Percentiles rank a stretch among this genome's conserved stretches.
These are phyloP conservation scores for Cercis canadensis DNA, from an alignment of 306 rosid genomes.

Conservation along the genomic window DNA sequence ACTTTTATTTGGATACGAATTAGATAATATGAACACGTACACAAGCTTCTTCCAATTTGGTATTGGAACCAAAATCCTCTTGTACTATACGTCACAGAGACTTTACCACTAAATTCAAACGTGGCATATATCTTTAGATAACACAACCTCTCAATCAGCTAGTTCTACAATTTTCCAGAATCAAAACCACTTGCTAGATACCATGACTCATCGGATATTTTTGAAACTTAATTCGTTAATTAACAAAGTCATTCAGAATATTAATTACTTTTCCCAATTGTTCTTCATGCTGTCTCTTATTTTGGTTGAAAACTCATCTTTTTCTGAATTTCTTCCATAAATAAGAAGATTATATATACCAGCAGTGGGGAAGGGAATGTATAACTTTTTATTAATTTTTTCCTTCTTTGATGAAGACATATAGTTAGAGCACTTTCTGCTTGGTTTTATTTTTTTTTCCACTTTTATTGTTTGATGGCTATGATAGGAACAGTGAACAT, in stretches of 20 bases:
- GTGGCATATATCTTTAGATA: conserved; percentile 7
- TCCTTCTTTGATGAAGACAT: conserved; percentile 10
- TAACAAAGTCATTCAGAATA: not conserved
- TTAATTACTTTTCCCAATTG: conserved; percentile 7
- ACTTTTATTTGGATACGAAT: not conserved
- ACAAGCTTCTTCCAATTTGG: conserved; percentile 1
- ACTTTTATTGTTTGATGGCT: not conserved
- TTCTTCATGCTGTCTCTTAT: too few species aligned
- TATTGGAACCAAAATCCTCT: conserved; percentile 1
- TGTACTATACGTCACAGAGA: not conserved
- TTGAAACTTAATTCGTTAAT: not conserved
- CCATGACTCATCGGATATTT: not conserved
- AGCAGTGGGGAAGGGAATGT: too few species aligned
- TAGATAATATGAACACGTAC: not conserved
- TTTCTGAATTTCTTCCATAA: too few species aligned
- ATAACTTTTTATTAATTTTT: not conserved
- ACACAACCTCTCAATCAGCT: not conserved
- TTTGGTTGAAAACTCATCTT: too few species aligned
- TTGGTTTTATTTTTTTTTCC: conserved; percentile 4
- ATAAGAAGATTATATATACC: too few species aligned
- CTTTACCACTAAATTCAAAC: conserved; percentile 8
- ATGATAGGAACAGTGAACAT: conserved; percentile 22
- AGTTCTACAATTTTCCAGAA: not conserved
- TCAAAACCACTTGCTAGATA: conserved; percentile 1
- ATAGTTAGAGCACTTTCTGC: conserved; percentile 19